These are phyloP conservation scores for Fusarium dlaminii DNA, from an alignment of 2,329 filamentous ascomycete genomes.

Conservation along the genomic window DNA sequence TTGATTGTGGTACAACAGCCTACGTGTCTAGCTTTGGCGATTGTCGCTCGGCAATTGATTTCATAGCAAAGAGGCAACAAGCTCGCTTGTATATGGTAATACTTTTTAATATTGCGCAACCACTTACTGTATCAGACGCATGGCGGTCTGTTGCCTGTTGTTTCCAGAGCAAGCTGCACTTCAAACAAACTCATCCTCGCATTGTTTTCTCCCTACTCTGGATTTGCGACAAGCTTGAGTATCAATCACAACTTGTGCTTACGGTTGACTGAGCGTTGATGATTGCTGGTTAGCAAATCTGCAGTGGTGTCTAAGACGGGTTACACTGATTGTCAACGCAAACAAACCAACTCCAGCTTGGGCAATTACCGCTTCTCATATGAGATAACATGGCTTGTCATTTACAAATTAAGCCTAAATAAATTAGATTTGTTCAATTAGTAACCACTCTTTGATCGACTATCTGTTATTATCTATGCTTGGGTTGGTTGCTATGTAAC, in stretches of 20 bases:
- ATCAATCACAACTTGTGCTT: neutral
- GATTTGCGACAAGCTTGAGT: neutral
- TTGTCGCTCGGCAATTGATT: fast-evolving
- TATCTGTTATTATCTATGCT: neutral
- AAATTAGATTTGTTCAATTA: neutral
- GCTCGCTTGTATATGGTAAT: fast-evolving
- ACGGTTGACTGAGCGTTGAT: fast-evolving
- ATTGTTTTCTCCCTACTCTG: no score
- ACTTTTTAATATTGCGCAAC: fast-evolving
- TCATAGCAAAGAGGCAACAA: neutral
- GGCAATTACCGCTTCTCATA: neutral
- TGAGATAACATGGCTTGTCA: neutral
- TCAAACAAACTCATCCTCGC: neutral
- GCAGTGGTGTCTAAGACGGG: no score
- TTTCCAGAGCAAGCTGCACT: neutral
- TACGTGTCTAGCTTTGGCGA: neutral
- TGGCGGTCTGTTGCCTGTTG: neutral
- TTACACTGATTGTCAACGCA: neutral
- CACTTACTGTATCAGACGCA: no score
- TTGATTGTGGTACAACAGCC: neutral
- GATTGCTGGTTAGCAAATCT: neutral
- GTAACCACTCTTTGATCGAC: neutral
- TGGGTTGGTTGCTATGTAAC: neutral
- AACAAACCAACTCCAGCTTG: neutral
- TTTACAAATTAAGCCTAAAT: neutral